Evolutionary conservation across 2,329 filamentous ascomycete genomes (phyloP).

Genomic region (Claviceps maximensis): DNA sequence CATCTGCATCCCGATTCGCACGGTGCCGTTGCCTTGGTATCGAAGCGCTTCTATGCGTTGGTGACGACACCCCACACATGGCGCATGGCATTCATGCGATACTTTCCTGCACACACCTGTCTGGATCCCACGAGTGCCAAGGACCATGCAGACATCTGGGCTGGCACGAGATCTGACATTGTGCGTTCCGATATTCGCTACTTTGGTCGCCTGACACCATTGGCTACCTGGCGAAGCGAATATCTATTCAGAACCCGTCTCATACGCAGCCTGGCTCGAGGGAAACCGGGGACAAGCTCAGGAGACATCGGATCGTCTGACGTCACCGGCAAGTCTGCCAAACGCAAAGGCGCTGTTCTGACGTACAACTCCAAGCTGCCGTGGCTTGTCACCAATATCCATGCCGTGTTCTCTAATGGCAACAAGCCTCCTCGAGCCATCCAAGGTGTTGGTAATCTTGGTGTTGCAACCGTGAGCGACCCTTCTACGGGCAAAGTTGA

Average conservation of each 20-base stretch:
- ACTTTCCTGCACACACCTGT: constrained; percentile 61
- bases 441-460: constrained; percentile 69
- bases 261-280: constrained; percentile 65
- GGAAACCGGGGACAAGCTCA: constrained; percentile 55
- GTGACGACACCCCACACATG: constrained; percentile 88
- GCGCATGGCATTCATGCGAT: constrained; percentile 83
- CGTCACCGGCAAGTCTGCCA: constrained; percentile 39
- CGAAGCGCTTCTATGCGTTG: constrained; percentile 70
- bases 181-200: constrained; percentile 61
- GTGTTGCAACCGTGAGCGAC: constrained; percentile 69
- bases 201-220: constrained; percentile 68
- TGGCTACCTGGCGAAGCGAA: constrained; percentile 93
- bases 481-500: constrained; percentile 64
- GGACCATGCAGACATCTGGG: constrained; percentile 24
- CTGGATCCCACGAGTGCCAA: constrained; percentile 19
- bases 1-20: constrained; percentile 80
- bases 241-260: constrained; percentile 81
- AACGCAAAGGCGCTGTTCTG: constrained; percentile 59
- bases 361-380: constrained; percentile 79
- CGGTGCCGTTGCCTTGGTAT: constrained; percentile 71
- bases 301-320: constrained; percentile 37
- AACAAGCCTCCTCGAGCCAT: constrained; percentile 69
- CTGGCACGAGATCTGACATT: constrained; percentile 34
- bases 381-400: constrained; percentile 65
- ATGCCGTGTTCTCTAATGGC: constrained; percentile 59